phyloP scores from a whole-genome alignment of 2,329 filamentous ascomycete genomes.

The Corniculantispora saksenae region DNA sequence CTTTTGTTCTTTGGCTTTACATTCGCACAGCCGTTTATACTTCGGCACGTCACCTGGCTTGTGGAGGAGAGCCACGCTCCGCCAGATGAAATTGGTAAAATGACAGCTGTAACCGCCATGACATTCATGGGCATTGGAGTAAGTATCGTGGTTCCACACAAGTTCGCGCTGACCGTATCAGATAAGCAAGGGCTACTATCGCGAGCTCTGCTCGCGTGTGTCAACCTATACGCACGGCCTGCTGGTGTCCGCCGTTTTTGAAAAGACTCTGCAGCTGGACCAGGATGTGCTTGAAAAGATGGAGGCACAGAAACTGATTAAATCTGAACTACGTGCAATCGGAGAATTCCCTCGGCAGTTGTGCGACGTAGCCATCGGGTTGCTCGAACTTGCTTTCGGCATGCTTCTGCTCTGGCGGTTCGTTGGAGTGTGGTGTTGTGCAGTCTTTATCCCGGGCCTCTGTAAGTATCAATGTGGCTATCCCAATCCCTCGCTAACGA shows the following conservation, averaged over 20 bases:
- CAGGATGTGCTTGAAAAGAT: background rate
- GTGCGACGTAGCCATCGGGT: background rate
- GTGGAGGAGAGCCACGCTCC: background rate
- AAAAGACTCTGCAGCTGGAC: background rate
- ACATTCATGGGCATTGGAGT: conserved; percentile 4
- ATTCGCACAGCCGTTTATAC: background rate
- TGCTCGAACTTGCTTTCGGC: conserved; percentile 6
- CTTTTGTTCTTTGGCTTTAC: background rate
- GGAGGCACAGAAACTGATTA: background rate
- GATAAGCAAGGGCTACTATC: conserved; percentile 9
- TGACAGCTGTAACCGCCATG: background rate
- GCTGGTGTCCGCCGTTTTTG: conserved; percentile 4
- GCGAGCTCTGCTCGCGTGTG: conserved; percentile 1
- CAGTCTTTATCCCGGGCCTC: background rate
- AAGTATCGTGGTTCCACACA: background rate
- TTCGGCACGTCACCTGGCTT: background rate
- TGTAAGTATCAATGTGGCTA: background rate
- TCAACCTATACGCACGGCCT: background rate
- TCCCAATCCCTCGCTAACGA: background rate
- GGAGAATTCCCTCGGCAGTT: background rate
- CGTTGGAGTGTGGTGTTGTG: background rate
- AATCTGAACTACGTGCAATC: background rate
- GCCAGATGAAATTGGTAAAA: background rate
- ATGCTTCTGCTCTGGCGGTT: background rate
- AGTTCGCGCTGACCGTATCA: background rate